These are phyloP conservation scores for Jasminum sambac DNA, from an alignment of 257 asterid genomes.

Conservation along the genomic window DNA sequence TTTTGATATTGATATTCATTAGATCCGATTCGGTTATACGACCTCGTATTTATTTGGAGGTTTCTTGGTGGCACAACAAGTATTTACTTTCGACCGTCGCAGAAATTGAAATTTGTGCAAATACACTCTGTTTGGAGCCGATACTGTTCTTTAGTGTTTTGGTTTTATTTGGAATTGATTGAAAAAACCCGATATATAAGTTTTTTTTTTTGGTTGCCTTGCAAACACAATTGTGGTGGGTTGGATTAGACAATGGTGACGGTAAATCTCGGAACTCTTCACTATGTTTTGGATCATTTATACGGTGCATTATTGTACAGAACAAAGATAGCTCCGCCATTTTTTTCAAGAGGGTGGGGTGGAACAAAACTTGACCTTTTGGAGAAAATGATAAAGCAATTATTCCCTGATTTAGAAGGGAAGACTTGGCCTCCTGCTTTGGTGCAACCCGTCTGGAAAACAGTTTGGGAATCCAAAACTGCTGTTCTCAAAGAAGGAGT, in stretches of 20 bases:
- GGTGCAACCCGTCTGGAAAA: slow-evolving; percentile 79
- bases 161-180: slow-evolving; percentile 22
- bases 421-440: slow-evolving; percentile 75
- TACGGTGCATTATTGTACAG: slow-evolving; percentile 92
- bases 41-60: background rate
- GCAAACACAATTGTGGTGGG: slow-evolving; percentile 13
- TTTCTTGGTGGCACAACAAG: background rate
- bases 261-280: slow-evolving; percentile 80
- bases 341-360: slow-evolving; percentile 96
- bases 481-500: slow-evolving; percentile 83
- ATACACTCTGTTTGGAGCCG: slow-evolving; percentile 23
- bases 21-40: slow-evolving; percentile 26
- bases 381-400: slow-evolving; percentile 70
- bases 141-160: slow-evolving; percentile 11
- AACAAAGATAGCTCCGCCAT: slow-evolving; percentile 78
- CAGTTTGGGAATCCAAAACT: slow-evolving; percentile 79
- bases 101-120: background rate
- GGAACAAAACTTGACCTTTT: slow-evolving; percentile 83
- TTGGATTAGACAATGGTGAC: slow-evolving; percentile 46
- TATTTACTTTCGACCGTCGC: background rate
- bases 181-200: slow-evolving; percentile 15
- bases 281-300: slow-evolving; percentile 82
- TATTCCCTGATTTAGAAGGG: slow-evolving; percentile 70
- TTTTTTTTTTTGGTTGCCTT: slow-evolving; percentile 2
- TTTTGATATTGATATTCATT: background rate